Conservation (phyloP, 2,329 filamentous ascomycete species). For the Colletotrichum neosansevieriae region DNA sequence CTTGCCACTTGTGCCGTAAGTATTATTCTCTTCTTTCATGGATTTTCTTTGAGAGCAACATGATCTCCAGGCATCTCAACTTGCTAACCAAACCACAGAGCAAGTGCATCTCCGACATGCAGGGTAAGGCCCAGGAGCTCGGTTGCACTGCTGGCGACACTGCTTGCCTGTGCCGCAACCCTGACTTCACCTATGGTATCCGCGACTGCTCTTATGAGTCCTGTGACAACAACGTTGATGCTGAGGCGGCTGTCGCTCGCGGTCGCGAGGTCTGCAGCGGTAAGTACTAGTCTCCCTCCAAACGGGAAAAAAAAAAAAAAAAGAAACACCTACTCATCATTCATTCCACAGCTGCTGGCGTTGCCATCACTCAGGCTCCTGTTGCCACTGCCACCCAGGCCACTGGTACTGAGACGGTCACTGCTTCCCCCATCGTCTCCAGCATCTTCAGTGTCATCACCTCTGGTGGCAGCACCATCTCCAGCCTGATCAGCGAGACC, state of each 20-base stretch:
- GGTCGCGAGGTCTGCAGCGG: constrained; percentile 55
- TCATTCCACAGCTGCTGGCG: constrained; percentile 30
- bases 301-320: not conserved
- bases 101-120: constrained; percentile 53
- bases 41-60: not conserved
- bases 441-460: constrained; percentile 42
- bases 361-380: constrained; percentile 44
- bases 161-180: constrained; percentile 61
- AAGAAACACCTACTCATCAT: not conserved
- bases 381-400: constrained; percentile 38
- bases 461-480: constrained; percentile 53
- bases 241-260: constrained; percentile 53
- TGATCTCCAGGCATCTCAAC: not conserved
- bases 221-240: constrained; percentile 51
- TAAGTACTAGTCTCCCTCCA: constrained; percentile 42
- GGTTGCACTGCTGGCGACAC: constrained; percentile 58
- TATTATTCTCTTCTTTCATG: constrained; percentile 28
- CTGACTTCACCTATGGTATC: constrained; percentile 62
- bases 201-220: constrained; percentile 62
- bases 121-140: constrained; percentile 55
- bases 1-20: constrained; percentile 68
- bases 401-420: constrained; percentile 32
- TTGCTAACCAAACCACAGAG: constrained; percentile 22
- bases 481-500: constrained; percentile 47
- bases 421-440: constrained; percentile 26